Conservation (phyloP, 345 rosid species). For the Isatis tinctoria region DNA sequence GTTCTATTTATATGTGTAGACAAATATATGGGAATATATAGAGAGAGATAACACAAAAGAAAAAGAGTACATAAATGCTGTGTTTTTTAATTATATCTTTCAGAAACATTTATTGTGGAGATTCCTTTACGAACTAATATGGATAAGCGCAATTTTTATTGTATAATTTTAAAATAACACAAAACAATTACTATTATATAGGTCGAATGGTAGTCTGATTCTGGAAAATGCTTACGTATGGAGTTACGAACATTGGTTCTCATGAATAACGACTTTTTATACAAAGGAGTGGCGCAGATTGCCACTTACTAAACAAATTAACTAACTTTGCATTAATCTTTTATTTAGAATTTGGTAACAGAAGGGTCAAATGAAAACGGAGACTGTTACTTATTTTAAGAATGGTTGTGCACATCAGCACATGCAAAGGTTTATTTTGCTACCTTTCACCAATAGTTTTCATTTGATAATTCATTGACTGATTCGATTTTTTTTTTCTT, state of each 20-base stretch:
- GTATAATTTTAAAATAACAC: neutral
- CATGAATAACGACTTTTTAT: neutral
- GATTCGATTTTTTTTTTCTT: neutral
- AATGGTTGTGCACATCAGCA: neutral
- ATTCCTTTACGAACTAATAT: neutral
- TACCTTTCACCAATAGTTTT: neutral
- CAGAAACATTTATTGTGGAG: slow-evolving; percentile 12
- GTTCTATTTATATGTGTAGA: slow-evolving; percentile 21
- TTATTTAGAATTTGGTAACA: neutral
- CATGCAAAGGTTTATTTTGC: neutral
- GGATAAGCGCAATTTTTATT: slow-evolving; percentile 3
- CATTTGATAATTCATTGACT: neutral
- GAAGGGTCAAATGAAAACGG: neutral
- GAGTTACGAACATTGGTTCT: slow-evolving; percentile 22
- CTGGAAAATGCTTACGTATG: slow-evolving; percentile 32
- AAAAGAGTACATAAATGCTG: neutral
- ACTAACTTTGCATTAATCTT: neutral
- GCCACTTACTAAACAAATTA: slow-evolving; percentile 12
- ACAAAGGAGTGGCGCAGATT: neutral
- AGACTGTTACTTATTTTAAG: neutral
- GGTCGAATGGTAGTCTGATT: neutral
- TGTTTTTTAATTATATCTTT: neutral
- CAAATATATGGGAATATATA: neutral
- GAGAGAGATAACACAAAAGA: neutral
- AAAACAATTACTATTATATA: neutral